Evolutionary conservation across 129 eudicot species (phyloP).

Genomic region (Tanacetum coccineum): DNA sequence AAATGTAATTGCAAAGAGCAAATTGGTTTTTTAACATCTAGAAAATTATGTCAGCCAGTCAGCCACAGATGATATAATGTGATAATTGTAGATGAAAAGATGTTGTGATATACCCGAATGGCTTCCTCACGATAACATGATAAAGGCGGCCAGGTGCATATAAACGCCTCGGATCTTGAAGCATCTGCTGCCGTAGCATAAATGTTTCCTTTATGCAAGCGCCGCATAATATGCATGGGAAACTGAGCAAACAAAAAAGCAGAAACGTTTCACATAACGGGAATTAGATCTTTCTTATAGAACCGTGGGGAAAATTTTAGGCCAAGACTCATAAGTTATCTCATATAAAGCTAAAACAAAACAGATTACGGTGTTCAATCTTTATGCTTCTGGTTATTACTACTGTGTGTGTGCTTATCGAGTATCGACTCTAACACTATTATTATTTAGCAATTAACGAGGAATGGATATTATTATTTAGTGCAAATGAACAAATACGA

Average conservation of each 20-base stretch:
- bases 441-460: neutral
- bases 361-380: neutral
- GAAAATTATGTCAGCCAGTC: neutral
- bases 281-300: neutral
- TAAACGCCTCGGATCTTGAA: conserved; percentile 89
- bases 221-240: conserved; percentile 86
- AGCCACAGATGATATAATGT: neutral
- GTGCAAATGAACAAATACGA: conserved; percentile 11
- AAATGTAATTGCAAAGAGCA: neutral
- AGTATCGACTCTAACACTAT: neutral
- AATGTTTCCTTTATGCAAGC: conserved; percentile 94
- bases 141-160: conserved; percentile 99
- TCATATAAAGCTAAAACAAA: conserved; percentile 10
- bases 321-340: conserved; percentile 2
- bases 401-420: neutral
- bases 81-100: conserved; percentile 5
- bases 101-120: conserved; percentile 62
- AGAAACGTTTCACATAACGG: neutral
- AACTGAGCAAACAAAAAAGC: conserved; percentile 43
- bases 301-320: neutral
- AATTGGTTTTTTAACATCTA: too few species aligned
- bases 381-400: neutral
- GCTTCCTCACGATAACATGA: conserved; percentile 92
- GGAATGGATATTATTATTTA: conserved; percentile 6
- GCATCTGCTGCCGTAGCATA: conserved; percentile 76